Evolutionary conservation across 768 basidiomycete genomes (phyloP).

Genomic region (Paxillus involutus): DNA sequence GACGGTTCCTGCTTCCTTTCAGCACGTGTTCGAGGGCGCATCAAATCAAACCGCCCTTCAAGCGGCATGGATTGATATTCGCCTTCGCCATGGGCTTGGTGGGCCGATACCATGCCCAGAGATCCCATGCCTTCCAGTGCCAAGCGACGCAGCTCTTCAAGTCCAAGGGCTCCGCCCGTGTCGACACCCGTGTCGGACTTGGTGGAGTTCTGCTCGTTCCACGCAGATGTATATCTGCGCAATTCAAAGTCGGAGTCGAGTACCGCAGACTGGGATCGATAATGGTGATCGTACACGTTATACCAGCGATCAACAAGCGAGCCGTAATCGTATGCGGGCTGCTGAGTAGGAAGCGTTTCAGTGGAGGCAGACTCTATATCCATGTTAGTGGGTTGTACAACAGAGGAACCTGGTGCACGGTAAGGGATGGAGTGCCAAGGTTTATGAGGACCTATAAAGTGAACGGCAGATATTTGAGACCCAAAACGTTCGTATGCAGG

Average conservation of each 20-base stretch:
- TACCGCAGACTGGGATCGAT: constrained; percentile 56
- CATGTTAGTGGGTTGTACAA: constrained; percentile 32
- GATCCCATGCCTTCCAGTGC: constrained; percentile 32
- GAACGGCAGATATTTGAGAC: constrained; percentile 79
- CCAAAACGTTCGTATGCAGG: constrained; percentile 96
- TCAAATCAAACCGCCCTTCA: constrained; percentile 85
- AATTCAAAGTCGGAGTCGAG: constrained; percentile 56
- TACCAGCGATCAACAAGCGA: constrained; percentile 91
- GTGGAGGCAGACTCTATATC: constrained; percentile 20
- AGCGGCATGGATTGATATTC: constrained; percentile 81
- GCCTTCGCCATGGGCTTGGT: constrained; percentile 48
- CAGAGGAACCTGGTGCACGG: constrained; percentile 57
- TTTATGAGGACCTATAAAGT: constrained; percentile 96
- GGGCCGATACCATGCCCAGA: constrained; percentile 4
- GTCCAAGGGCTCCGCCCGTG: constrained; percentile 32
- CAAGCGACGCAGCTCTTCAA: constrained; percentile 38
- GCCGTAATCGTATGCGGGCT: constrained; percentile 70
- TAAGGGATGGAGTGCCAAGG: constrained; percentile 83
- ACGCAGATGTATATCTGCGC: constrained; percentile 68
- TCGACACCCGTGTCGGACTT: not conserved
- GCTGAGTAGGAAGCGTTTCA: constrained; percentile 14
- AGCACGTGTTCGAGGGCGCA: constrained; percentile 45
- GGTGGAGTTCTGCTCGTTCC: constrained; percentile 51
- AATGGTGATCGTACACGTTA: constrained; percentile 84
- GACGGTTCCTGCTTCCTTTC: constrained; percentile 14